phyloP scores from a whole-genome alignment of 1,139 yeast species.

The Blastobotrys illinoisensis region DNA sequence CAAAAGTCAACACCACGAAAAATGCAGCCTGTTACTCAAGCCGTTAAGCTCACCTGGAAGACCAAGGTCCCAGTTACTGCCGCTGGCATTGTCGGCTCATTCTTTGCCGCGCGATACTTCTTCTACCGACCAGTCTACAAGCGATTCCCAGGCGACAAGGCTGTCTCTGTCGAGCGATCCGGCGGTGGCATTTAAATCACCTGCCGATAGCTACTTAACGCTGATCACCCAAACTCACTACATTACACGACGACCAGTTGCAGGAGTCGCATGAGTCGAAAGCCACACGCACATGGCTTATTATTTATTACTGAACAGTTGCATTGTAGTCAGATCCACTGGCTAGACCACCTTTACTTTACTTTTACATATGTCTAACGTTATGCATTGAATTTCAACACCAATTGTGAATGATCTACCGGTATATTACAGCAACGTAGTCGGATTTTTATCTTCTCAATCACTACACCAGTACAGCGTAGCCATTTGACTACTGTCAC shows the following conservation, averaged over 20 bases:
- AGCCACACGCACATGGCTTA: background rate
- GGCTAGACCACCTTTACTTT: background rate
- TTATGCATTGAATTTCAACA: background rate
- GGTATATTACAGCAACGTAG: too few species aligned
- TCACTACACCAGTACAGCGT: too few species aligned
- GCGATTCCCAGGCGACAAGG: conserved; percentile 20
- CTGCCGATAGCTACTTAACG: background rate
- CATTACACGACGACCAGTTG: background rate
- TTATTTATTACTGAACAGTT: background rate
- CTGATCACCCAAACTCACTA: too few species aligned
- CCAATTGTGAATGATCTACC: too few species aligned
- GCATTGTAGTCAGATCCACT: background rate
- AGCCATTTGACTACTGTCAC: too few species aligned
- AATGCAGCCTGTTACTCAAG: background rate
- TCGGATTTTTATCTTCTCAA: too few species aligned
- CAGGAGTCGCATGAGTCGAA: background rate
- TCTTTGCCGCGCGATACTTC: conserved; percentile 21
- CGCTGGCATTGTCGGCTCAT: conserved; percentile 20
- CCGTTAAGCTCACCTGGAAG: conserved; percentile 16
- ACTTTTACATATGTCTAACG: background rate
- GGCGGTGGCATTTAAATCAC: conserved; percentile 23
- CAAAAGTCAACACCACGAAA: background rate
- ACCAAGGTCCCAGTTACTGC: conserved; percentile 19
- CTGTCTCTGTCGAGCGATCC: conserved; percentile 26
- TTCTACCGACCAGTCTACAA: conserved; percentile 25